Percentiles rank a stretch among this genome's conserved stretches.
These are phyloP conservation scores for Moniliella sp. DNA, from an alignment of 1,284 basidiomycete species.

Conservation along the genomic window DNA sequence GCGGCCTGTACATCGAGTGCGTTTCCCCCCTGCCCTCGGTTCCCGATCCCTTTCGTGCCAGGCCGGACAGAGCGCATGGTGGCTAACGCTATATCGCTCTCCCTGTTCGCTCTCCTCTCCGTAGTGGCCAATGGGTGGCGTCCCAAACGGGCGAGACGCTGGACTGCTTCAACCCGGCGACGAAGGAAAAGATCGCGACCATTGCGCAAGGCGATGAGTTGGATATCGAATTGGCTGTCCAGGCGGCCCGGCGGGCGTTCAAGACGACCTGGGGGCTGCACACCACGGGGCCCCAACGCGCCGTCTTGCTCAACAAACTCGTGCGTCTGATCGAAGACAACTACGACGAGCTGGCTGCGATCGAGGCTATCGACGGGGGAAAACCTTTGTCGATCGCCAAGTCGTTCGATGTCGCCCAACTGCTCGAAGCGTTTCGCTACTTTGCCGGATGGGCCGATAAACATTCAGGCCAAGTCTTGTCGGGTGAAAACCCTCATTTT, in stretches of 20 bases:
- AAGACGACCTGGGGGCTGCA: slow-evolving; percentile 20
- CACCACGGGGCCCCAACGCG: slow-evolving; percentile 45
- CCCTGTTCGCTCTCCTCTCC: too few relatives aligned
- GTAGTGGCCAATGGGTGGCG: slow-evolving; percentile 22
- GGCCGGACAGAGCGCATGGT: too few relatives aligned
- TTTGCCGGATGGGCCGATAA: slow-evolving; percentile 52
- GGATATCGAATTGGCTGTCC: slow-evolving; percentile 23
- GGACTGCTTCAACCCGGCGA: slow-evolving; percentile 21
- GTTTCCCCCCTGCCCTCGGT: too few relatives aligned
- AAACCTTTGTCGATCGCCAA: slow-evolving; percentile 56
- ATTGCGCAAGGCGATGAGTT: slow-evolving; percentile 24
- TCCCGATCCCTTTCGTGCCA: too few relatives aligned
- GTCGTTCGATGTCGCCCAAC: slow-evolving; percentile 46
- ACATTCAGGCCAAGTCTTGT: slow-evolving; percentile 58
- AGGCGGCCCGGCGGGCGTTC: slow-evolving; percentile 19
- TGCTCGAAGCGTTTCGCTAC: slow-evolving; percentile 47
- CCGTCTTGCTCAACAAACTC: slow-evolving; percentile 45
- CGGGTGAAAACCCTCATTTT: slow-evolving; percentile 53
- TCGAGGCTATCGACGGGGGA: slow-evolving; percentile 46
- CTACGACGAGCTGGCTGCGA: slow-evolving; percentile 44
- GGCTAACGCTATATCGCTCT: too few relatives aligned
- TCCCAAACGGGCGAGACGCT: slow-evolving; percentile 25
- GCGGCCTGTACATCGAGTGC: slow-evolving; percentile 27
- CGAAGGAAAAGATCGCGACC: slow-evolving; percentile 22
- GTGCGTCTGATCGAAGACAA: slow-evolving; percentile 53